Evolutionary conservation across 208 protist species (phyloP), one percentile per base, ranked within the genome.

Genomic region (Acanthamoeba sp.): DNA sequence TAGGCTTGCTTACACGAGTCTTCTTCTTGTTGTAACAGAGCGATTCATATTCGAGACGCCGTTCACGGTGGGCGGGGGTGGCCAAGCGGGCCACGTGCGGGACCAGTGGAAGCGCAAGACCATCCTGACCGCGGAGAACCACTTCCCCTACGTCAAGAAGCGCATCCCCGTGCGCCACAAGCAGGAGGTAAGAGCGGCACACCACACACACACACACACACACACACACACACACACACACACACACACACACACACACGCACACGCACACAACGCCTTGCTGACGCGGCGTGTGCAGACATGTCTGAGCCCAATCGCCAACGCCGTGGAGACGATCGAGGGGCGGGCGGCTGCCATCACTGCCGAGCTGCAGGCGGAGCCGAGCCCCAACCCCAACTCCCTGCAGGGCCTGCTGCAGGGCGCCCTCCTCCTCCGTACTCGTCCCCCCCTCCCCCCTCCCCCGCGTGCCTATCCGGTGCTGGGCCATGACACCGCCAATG

Each of bases 81-180:
- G 45, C 73, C 93, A 64, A 95, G 94, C 38, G 29, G 57, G 27
- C 84, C 96, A 90, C 24, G 87, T 93, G 18, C 87, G 40, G 3
- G 96, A 97, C 27, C 96, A 97, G 82, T 97, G 95, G 45, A 96
- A 97, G 42, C 66, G 76, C 42, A 97, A 97, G 87, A 97, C 96
- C 2, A 97, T 97, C 42, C 55, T 97, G 12, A 96, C 71, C 7
- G 66, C 69, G 18, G 42, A 95, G 27, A 94, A 57, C 16, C 50
- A 62, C 27, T 97, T 97, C 91, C 97, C 97, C 29, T 96, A 96
- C 52, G 89, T 97, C 2, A 94, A 96, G 38, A 97, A 96, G 57
- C 84, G 97, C 66, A 64, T 96, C 9, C 9, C 36, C 1, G 66
- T 97, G 1, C 7, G 84, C 2, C 52, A 78, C 22, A 97, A 96